Conservation (phyloP, 2,329 filamentous ascomycete genomes). For the Penicillium sp. region DNA sequence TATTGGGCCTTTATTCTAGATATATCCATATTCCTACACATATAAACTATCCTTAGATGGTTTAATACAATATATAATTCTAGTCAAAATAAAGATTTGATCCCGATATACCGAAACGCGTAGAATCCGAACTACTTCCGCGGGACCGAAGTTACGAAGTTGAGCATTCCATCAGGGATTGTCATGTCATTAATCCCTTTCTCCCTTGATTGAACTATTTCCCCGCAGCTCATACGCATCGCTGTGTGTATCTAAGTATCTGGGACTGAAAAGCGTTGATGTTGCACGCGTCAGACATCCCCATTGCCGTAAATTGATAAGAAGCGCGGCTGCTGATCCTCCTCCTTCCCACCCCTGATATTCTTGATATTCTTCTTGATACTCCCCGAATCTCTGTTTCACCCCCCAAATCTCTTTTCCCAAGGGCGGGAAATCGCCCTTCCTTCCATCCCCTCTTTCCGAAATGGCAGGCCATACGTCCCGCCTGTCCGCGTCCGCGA, state of each 20-base stretch:
- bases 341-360: slow-evolving; percentile 24
- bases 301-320: slow-evolving; percentile 25
- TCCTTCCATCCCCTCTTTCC: slow-evolving; percentile 5
- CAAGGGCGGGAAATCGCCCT: slow-evolving; percentile 9
- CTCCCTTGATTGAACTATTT: slow-evolving; percentile 13
- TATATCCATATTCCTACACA: not conserved
- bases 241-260: not conserved
- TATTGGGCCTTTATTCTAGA: not conserved
- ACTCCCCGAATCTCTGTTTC: slow-evolving; percentile 13
- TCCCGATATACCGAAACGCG: slow-evolving; percentile 2
- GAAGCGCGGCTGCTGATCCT: slow-evolving; percentile 26
- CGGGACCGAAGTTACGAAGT: slow-evolving; percentile 10
- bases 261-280: slow-evolving; percentile 12
- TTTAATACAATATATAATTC: slow-evolving; percentile 3
- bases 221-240: not conserved
- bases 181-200: slow-evolving; percentile 4
- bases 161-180: slow-evolving; percentile 18
- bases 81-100: slow-evolving; percentile 9
- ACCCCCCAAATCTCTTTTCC: not conserved
- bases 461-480: slow-evolving; percentile 31
- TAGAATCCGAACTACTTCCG: slow-evolving; percentile 8
- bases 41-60: not conserved
- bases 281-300: slow-evolving; percentile 27
- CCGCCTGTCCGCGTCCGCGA: slow-evolving; percentile 30
- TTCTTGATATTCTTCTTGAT: slow-evolving; percentile 20